Conservation (phyloP, 2,329 filamentous ascomycete species). For the Verticillium dahliae region DNA sequence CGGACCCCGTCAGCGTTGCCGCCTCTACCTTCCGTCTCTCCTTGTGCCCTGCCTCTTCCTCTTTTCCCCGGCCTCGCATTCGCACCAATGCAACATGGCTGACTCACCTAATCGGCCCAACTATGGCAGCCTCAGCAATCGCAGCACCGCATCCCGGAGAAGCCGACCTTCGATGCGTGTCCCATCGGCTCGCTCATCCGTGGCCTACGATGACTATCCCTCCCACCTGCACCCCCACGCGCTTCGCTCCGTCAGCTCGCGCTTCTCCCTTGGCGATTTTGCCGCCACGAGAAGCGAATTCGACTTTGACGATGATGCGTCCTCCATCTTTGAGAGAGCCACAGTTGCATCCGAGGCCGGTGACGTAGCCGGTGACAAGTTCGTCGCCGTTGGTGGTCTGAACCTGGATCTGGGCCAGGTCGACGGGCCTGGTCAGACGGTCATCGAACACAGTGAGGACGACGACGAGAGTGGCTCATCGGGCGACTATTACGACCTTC, state of each 20-base stretch:
- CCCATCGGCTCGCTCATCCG: slow-evolving; percentile 17
- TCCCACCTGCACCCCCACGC: slow-evolving; percentile 10
- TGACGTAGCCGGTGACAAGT: slow-evolving; percentile 13
- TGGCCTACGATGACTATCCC: slow-evolving; percentile 10
- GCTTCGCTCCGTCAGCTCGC: slow-evolving; percentile 30
- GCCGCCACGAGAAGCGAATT: slow-evolving; percentile 38
- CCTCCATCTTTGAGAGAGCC: slow-evolving; percentile 31
- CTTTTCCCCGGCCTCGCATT: neutral
- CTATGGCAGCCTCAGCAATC: slow-evolving; percentile 3
- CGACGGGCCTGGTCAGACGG: neutral
- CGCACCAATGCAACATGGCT: neutral
- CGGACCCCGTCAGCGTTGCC: neutral
- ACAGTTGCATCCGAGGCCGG: slow-evolving; percentile 18
- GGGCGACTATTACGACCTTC: slow-evolving; percentile 35
- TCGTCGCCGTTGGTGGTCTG: slow-evolving; percentile 2
- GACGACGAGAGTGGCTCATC: slow-evolving; percentile 11
- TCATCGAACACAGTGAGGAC: slow-evolving; percentile 8
- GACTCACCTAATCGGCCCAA: slow-evolving; percentile 1
- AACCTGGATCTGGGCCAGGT: neutral
- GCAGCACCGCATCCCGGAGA: neutral
- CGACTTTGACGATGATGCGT: slow-evolving; percentile 37
- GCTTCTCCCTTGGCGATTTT: slow-evolving; percentile 40
- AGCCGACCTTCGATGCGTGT: slow-evolving; percentile 1
- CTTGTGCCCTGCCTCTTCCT: neutral
- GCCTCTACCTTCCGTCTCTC: neutral